These are phyloP conservation scores for Cyclanthera cordifolia DNA, from an alignment of 306 rosid genomes.

Conservation along the genomic window DNA sequence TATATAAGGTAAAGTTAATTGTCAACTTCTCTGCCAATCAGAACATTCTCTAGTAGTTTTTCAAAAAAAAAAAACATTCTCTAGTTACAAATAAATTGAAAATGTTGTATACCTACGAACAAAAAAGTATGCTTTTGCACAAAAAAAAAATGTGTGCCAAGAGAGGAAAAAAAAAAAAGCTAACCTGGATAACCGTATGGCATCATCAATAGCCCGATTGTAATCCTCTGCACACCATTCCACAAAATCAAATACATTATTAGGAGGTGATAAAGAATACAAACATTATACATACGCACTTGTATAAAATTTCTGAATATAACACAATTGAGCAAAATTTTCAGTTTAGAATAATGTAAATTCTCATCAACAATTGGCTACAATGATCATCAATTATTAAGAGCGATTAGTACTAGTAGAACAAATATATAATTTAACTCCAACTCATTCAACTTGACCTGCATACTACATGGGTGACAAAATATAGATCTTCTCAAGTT, in stretches of 20 bases:
- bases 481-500: neutral
- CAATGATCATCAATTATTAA: neutral
- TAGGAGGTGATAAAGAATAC: conserved; percentile 6
- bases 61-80: no score
- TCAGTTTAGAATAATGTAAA: neutral
- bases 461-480: neutral
- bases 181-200: conserved; percentile 52
- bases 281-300: neutral
- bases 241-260: conserved; percentile 9
- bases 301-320: neutral
- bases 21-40: neutral
- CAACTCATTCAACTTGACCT: conserved; percentile 4
- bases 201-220: conserved; percentile 59
- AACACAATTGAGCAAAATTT: neutral
- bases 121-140: no score
- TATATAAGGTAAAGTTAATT: no score
- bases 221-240: conserved; percentile 52
- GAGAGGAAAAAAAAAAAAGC: conserved; percentile 1
- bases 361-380: neutral
- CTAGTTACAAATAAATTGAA: neutral
- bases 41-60: neutral
- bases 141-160: neutral
- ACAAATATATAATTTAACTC: neutral
- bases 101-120: neutral
- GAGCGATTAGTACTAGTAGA: neutral